Percentiles rank a stretch among this genome's conserved stretches.
Conservation (phyloP, 2,329 filamentous ascomycete species). For the Xylariaceae sp. region DNA sequence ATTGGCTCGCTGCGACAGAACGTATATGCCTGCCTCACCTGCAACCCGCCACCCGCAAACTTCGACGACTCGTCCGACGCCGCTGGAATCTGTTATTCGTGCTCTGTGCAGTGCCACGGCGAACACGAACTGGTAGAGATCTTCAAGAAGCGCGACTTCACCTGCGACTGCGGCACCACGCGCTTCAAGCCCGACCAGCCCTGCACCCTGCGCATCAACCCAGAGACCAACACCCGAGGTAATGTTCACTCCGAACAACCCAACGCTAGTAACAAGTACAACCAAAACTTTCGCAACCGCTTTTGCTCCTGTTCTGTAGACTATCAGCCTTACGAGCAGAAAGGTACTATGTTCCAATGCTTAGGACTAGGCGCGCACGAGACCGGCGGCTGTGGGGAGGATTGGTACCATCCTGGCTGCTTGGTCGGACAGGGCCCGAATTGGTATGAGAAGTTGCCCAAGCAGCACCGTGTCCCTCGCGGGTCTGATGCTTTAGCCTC, state of each 20-base stretch:
- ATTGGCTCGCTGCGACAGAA: constrained; percentile 82
- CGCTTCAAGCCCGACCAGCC: constrained; percentile 63
- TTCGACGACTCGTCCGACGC: constrained; percentile 58
- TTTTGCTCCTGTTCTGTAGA: constrained; percentile 88
- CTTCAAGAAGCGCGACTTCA: constrained; percentile 91
- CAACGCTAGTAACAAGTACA: constrained; percentile 74
- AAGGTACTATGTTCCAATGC: constrained; percentile 98
- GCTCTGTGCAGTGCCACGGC: constrained; percentile 93
- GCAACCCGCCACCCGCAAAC: constrained; percentile 70
- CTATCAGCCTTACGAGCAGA: constrained; percentile 84
- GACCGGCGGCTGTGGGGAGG: constrained; percentile 86
- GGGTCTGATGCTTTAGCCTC: constrained; percentile 36
- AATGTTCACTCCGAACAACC: constrained; percentile 71
- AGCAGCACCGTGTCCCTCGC: constrained; percentile 27
- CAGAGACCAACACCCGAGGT: constrained; percentile 68
- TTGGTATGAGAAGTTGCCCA: constrained; percentile 56
- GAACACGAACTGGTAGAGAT: constrained; percentile 93
- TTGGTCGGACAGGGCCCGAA: constrained; percentile 72
- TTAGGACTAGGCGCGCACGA: constrained; percentile 74
- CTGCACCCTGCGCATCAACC: constrained; percentile 70
- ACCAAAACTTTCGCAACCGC: constrained; percentile 87
- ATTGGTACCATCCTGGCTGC: constrained; percentile 97
- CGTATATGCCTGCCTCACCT: constrained; percentile 89
- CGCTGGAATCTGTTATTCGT: constrained; percentile 92
- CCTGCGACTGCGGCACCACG: constrained; percentile 91